Evolutionary conservation across 108 stramenopile species (phyloP), one percentile per base, ranked within the genome.

Genomic region (Ochromonas danica): DNA sequence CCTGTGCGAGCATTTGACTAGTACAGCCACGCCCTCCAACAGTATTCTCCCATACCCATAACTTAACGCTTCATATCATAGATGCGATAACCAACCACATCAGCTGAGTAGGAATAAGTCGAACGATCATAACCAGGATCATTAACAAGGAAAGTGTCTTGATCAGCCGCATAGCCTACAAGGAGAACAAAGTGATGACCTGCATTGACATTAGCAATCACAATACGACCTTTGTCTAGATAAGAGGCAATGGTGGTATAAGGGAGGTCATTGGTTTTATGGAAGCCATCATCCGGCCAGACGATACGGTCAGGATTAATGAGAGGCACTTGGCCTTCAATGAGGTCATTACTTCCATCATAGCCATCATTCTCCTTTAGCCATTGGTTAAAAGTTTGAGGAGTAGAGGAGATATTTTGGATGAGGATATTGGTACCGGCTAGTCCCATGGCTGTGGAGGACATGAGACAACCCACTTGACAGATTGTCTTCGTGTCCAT

Each of bases 41-140:
- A n/a, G n/a, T n/a, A n/a, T n/a, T n/a, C n/a, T n/a, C n/a, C n/a
- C n/a, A n/a, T n/a, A n/a, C n/a, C n/a, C n/a, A n/a, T n/a, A n/a
- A n/a, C n/a, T n/a, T n/a, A n/a, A n/a, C n/a, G n/a, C n/a, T 42
- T 80, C 81, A 81, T 81, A 62, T 81, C 71, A 74, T 61, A 81
- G 14, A 81, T 71, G 1, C 81, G 43, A 43, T 74, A 81, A 2
- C 81, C 81, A 27, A 81, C 81, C 1, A 81, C 70, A 43, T 81
- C 81, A 6, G 33, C 0, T 2, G 1, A 39, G 81, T 78, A 81
- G 10, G 65, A 70, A 71, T 81, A 81, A 33, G 81, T 51, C 17
- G 71, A 1, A 1, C 70, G 1, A 60, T 40, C 31, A 60, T 75
- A 81, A 2, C 81, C 81, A 0, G 81, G 81, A 61, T 81, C 81